phyloP scores from a whole-genome alignment of 306 rosid genomes.

The Gynostemma pentaphyllum region DNA sequence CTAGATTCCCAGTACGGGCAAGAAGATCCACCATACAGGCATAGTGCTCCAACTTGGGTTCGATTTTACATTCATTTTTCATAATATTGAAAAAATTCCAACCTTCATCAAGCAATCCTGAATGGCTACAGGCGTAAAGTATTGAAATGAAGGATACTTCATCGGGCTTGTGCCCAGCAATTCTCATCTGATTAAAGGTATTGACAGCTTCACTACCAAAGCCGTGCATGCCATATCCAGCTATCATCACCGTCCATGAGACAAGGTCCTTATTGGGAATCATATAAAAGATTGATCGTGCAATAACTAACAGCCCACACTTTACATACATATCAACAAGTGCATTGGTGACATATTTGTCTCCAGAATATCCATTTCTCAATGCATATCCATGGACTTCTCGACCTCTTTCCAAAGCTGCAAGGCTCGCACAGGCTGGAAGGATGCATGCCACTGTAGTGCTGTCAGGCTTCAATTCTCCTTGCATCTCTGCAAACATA shows the following conservation, averaged over 20 bases:
- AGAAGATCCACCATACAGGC: slow-evolving; percentile 77
- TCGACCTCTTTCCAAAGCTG: slow-evolving; percentile 51
- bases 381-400: slow-evolving; percentile 49
- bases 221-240: slow-evolving; percentile 75
- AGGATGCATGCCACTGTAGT: slow-evolving; percentile 44
- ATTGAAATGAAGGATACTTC: slow-evolving; percentile 49
- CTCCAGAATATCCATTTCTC: slow-evolving; percentile 36
- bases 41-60: slow-evolving; percentile 49
- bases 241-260: slow-evolving; percentile 59
- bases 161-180: slow-evolving; percentile 40
- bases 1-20: slow-evolving; percentile 49
- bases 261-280: slow-evolving; percentile 44
- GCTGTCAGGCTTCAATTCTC: slow-evolving; percentile 34
- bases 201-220: slow-evolving; percentile 50
- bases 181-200: slow-evolving; percentile 42
- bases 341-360: slow-evolving; percentile 40
- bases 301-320: slow-evolving; percentile 49
- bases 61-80: slow-evolving; percentile 31
- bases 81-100: slow-evolving; percentile 39
- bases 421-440: slow-evolving; percentile 69
- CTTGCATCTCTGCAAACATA: slow-evolving; percentile 39
- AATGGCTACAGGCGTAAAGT: slow-evolving; percentile 61
- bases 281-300: slow-evolving; percentile 32
- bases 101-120: slow-evolving; percentile 53
- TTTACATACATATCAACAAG: slow-evolving; percentile 62